These are phyloP conservation scores for Alternaria arborescens DNA, from an alignment of 2,329 filamentous ascomycete species.

Conservation along the genomic window DNA sequence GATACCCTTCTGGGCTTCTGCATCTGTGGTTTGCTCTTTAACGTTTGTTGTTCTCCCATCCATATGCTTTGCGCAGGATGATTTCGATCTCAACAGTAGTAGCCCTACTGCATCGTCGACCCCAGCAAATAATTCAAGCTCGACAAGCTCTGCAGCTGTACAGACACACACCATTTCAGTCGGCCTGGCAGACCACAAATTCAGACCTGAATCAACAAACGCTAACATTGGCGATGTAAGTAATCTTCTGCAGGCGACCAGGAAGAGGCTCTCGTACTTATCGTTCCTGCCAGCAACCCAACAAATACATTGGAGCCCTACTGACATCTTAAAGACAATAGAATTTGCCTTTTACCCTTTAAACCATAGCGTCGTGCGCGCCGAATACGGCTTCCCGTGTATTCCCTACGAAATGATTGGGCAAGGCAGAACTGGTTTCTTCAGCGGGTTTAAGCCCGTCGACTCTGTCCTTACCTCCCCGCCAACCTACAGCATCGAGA, in stretches of 20 bases:
- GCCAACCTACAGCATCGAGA: conserved; percentile 36
- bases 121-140: conserved; percentile 11
- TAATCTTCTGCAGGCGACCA: not conserved
- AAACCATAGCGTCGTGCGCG: conserved; percentile 55
- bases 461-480: conserved; percentile 34
- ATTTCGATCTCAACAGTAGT: not conserved
- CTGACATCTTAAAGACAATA: conserved; percentile 36
- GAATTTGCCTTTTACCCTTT: conserved; percentile 54
- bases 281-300: not conserved
- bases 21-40: not conserved
- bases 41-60: not conserved
- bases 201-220: conserved; percentile 49
- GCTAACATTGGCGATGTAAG: conserved; percentile 51
- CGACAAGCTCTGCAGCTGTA: conserved; percentile 24
- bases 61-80: conserved; percentile 21
- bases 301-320: not conserved
- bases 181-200: conserved; percentile 49
- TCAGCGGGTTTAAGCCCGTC: conserved; percentile 40
- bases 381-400: conserved; percentile 53
- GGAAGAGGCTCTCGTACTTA: not conserved
- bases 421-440: conserved; percentile 38
- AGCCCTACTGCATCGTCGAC: conserved; percentile 9
- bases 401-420: conserved; percentile 50
- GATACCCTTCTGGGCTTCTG: not conserved
- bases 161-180: conserved; percentile 49